Evolutionary conservation across 2,329 filamentous ascomycete species (phyloP).

Genomic region (Geosmithia flava): DNA sequence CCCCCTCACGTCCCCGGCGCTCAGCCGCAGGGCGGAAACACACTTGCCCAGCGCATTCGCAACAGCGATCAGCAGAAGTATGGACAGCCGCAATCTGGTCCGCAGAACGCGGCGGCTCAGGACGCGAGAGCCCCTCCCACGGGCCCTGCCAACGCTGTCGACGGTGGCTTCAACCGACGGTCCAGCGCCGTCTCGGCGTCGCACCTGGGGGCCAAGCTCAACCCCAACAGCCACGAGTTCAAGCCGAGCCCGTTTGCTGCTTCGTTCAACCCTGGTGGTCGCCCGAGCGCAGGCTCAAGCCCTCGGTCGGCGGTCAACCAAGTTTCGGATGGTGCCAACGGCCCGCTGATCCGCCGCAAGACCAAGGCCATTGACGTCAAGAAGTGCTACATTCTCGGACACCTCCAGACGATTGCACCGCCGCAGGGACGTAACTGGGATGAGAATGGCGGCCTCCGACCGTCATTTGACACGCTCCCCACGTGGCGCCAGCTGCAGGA

Average conservation of each 20-base stretch:
- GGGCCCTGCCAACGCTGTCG: constrained; percentile 50
- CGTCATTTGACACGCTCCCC: constrained; percentile 71
- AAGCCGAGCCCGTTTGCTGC: constrained; percentile 71
- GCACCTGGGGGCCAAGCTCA: constrained; percentile 37
- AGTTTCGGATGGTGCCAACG: constrained; percentile 22
- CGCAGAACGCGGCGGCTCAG: constrained; percentile 40
- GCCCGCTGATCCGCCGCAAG: constrained; percentile 55
- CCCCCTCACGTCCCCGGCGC: constrained; percentile 24
- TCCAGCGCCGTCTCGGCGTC: constrained; percentile 37
- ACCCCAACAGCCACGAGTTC: constrained; percentile 65
- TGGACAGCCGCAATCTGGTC: constrained; percentile 26
- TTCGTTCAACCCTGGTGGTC: constrained; percentile 63
- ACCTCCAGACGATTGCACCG: constrained; percentile 41
- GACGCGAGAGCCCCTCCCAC: constrained; percentile 63
- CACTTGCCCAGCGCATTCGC: constrained; percentile 35
- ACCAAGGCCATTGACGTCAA: constrained; percentile 58
- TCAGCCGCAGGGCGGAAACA: constrained; percentile 27
- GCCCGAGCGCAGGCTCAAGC: constrained; percentile 58
- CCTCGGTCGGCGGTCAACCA: constrained; percentile 51
- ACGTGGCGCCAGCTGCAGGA: constrained; percentile 67
- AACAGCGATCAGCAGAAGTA: constrained; percentile 39
- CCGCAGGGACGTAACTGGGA: constrained; percentile 49
- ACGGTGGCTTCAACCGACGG: constrained; percentile 40
- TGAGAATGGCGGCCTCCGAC: constrained; percentile 71
- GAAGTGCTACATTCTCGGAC: constrained; percentile 46